Evolutionary conservation across 768 basidiomycete species (phyloP).

Genomic region (Chalciporus pseudorubinellus): DNA sequence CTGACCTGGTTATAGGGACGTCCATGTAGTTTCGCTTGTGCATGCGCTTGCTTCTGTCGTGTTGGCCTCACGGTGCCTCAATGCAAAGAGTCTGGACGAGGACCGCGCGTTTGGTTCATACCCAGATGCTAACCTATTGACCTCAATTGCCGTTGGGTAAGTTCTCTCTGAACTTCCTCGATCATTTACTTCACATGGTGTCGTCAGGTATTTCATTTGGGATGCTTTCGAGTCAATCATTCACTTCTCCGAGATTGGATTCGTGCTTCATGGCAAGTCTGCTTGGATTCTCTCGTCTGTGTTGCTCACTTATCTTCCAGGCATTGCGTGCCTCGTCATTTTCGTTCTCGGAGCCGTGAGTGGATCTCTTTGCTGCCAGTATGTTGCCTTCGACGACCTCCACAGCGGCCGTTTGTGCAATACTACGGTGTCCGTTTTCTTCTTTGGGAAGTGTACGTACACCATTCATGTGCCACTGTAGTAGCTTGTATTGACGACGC

Average conservation of each 20-base stretch:
- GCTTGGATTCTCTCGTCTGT: not conserved
- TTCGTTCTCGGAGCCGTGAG: constrained; percentile 72
- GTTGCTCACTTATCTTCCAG: constrained; percentile 32
- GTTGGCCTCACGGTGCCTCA: constrained; percentile 54
- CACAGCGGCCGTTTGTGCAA: constrained; percentile 68
- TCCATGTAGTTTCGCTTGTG: constrained; percentile 69
- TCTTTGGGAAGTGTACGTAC: constrained; percentile 72
- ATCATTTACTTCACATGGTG: not conserved
- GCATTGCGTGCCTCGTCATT: constrained; percentile 59
- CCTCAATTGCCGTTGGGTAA: constrained; percentile 72
- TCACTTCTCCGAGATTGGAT: constrained; percentile 69
- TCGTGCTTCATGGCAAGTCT: constrained; percentile 68
- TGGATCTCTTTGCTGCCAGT: constrained; percentile 8
- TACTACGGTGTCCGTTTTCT: constrained; percentile 79
- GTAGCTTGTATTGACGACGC: constrained; percentile 4
- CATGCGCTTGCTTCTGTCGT: constrained; percentile 70
- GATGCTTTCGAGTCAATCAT: constrained; percentile 69
- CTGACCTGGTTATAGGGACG: constrained; percentile 46
- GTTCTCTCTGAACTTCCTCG: constrained; percentile 13
- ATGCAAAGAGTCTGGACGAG: constrained; percentile 42
- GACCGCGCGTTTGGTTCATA: constrained; percentile 82
- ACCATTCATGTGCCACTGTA: not conserved
- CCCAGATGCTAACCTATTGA: constrained; percentile 49
- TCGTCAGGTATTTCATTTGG: constrained; percentile 75
- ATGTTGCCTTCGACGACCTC: constrained; percentile 2